A percentile compares a stretch with the other conserved stretches of the same genome.
Conservation (phyloP, 768 basidiomycete species). For the Trametes meyenii region DNA sequence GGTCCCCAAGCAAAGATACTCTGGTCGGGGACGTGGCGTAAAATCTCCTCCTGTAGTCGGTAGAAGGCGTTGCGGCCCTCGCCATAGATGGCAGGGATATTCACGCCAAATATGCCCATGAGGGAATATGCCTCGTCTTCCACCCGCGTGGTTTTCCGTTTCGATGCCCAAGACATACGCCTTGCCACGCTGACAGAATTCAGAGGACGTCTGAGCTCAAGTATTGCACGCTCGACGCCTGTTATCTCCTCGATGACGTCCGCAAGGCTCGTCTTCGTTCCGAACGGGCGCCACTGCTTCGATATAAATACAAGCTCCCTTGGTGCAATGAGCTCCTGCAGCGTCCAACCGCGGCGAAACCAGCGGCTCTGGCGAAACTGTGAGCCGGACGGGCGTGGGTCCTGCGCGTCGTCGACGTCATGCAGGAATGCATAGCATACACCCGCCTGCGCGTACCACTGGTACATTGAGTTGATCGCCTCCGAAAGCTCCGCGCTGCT, state of each 20-base stretch:
- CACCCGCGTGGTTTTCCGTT: slow-evolving; percentile 15
- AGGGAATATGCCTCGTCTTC: slow-evolving; percentile 18
- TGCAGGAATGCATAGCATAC: slow-evolving; percentile 15
- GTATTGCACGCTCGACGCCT: slow-evolving; percentile 4
- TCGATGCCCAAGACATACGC: slow-evolving; percentile 19
- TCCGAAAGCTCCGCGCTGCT: slow-evolving; percentile 22
- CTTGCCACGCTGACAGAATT: slow-evolving; percentile 10
- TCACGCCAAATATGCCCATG: slow-evolving; percentile 15
- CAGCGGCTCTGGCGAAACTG: slow-evolving; percentile 13
- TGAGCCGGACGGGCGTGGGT: not conserved
- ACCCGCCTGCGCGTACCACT: slow-evolving; percentile 10
- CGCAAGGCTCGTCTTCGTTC: slow-evolving; percentile 13
- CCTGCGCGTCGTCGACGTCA: slow-evolving; percentile 8
- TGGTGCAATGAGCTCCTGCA: slow-evolving; percentile 16
- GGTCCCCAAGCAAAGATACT: slow-evolving; percentile 11
- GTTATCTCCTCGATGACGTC: slow-evolving; percentile 10
- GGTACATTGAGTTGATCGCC: slow-evolving; percentile 23
- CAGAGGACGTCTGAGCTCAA: slow-evolving; percentile 6
- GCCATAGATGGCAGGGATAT: slow-evolving; percentile 7
- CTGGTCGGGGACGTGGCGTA: slow-evolving; percentile 6
- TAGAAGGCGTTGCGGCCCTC: slow-evolving; percentile 15
- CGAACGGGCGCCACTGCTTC: slow-evolving; percentile 7
- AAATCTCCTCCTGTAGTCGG: slow-evolving; percentile 14
- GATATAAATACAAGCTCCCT: slow-evolving; percentile 3
- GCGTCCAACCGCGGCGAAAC: slow-evolving; percentile 15